These are phyloP conservation scores for Colletotrichum tanaceti DNA, from an alignment of 2,329 filamentous ascomycete species.

Conservation along the genomic window DNA sequence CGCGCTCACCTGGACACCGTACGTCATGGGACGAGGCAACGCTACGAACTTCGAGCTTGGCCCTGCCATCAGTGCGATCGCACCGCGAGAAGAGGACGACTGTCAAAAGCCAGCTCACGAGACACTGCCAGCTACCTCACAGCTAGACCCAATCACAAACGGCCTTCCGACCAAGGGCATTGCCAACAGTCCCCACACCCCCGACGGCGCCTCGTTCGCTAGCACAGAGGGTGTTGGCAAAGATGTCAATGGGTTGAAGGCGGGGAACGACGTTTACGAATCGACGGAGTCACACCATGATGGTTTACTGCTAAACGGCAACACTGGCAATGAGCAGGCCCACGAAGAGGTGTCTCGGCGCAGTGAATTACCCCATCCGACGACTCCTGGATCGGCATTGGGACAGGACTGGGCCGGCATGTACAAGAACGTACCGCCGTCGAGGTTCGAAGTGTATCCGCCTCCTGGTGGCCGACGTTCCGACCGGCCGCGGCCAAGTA, in stretches of 20 bases:
- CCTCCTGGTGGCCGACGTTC: constrained; percentile 63
- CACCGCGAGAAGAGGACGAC: constrained; percentile 82
- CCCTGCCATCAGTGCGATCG: constrained; percentile 85
- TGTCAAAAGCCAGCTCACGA: constrained; percentile 52
- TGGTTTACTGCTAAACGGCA: constrained; percentile 16
- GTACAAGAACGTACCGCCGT: constrained; percentile 72
- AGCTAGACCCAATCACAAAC: neutral
- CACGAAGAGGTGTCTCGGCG: constrained; percentile 11
- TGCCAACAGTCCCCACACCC: neutral
- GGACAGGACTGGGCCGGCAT: constrained; percentile 55
- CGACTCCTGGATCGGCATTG: neutral
- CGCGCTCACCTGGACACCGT: constrained; percentile 92
- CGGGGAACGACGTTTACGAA: constrained; percentile 39
- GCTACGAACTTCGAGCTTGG: constrained; percentile 85
- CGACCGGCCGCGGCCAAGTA: constrained; percentile 58
- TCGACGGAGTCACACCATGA: constrained; percentile 22
- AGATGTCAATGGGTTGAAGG: constrained; percentile 45
- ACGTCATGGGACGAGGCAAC: constrained; percentile 91
- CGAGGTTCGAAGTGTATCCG: constrained; percentile 83
- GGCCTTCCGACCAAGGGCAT: neutral
- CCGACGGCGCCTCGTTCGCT: constrained; percentile 20
- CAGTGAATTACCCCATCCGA: neutral
- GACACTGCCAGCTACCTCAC: constrained; percentile 15
- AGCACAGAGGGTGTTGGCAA: constrained; percentile 49
- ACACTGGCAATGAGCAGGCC: constrained; percentile 11